phyloP scores from a whole-genome alignment of 805 yeast genomes.

The Ogataea minuta region DNA sequence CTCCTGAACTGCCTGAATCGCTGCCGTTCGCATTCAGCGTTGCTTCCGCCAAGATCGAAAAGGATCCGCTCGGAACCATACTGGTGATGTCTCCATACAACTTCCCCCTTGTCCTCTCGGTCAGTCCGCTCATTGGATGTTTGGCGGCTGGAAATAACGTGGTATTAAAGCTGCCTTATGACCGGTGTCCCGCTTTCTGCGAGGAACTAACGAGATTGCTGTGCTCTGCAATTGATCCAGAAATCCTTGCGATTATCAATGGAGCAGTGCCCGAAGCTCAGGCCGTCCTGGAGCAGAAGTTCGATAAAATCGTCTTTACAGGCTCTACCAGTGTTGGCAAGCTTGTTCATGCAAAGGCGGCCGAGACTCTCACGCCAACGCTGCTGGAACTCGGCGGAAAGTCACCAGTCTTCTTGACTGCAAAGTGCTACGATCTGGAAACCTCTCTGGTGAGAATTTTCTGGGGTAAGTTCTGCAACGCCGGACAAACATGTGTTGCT shows the following conservation, averaged over 20 bases:
- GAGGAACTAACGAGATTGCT: slow-evolving; percentile 55
- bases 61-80: slow-evolving; percentile 59
- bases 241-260: slow-evolving; percentile 59
- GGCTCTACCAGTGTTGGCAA: slow-evolving; percentile 78
- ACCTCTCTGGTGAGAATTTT: slow-evolving; percentile 48
- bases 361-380: slow-evolving; percentile 78
- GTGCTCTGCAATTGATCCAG: slow-evolving; percentile 49
- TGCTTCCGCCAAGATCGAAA: slow-evolving; percentile 31
- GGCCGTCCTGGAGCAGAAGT: slow-evolving; percentile 53
- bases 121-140: slow-evolving; percentile 74
- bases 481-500: slow-evolving; percentile 91
- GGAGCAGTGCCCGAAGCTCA: slow-evolving; percentile 70
- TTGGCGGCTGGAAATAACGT: slow-evolving; percentile 84
- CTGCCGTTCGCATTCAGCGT: slow-evolving; percentile 36
- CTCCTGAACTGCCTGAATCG: slow-evolving; percentile 43
- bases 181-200: slow-evolving; percentile 63
- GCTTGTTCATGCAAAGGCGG: slow-evolving; percentile 76
- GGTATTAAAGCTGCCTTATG: slow-evolving; percentile 67
- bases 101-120: slow-evolving; percentile 64
- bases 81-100: slow-evolving; percentile 79
- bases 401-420: slow-evolving; percentile 74
- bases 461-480: slow-evolving; percentile 77
- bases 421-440: slow-evolving; percentile 43
- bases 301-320: slow-evolving; percentile 83
- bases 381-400: slow-evolving; percentile 90